Conservation (phyloP, 805 yeast genomes). For the Pichia scutulata region DNA sequence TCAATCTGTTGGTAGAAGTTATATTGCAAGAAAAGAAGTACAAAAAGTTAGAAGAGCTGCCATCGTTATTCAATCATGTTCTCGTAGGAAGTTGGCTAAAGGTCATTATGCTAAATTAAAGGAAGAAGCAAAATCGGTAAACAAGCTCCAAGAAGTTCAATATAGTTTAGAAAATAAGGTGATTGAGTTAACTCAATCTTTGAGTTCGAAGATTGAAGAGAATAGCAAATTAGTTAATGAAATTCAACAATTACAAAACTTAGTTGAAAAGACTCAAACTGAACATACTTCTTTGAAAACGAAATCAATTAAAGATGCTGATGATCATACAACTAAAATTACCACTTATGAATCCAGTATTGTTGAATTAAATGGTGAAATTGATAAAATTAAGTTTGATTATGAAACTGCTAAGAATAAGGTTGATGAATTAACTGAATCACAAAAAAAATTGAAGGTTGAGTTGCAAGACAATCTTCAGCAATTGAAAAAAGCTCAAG, state of each 20-base stretch:
- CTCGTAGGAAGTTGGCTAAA: constrained; percentile 70
- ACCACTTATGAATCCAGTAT: constrained; percentile 43
- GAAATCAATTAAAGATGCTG: constrained; percentile 47
- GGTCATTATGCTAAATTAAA: constrained; percentile 55
- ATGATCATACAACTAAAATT: constrained; percentile 37
- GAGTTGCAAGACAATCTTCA: constrained; percentile 56
- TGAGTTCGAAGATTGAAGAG: constrained; percentile 73
- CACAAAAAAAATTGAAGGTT: constrained; percentile 54
- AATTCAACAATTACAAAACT: constrained; percentile 44
- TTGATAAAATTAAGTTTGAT: constrained; percentile 46
- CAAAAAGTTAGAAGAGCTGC: constrained; percentile 44
- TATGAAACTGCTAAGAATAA: constrained; percentile 50
- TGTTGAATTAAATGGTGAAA: constrained; percentile 45
- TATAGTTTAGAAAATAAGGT: constrained; percentile 94
- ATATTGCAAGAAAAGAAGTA: constrained; percentile 48
- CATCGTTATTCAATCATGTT: constrained; percentile 65
- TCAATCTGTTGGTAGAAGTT: constrained; percentile 71
- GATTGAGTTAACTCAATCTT: constrained; percentile 84
- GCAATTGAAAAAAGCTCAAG: constrained; percentile 54
- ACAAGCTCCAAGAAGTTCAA: constrained; percentile 84
- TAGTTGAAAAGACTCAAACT: constrained; percentile 46
- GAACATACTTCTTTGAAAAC: constrained; percentile 47
- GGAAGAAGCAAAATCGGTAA: constrained; percentile 87
- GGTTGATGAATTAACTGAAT: constrained; percentile 50
- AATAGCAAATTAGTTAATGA: constrained; percentile 64